Conservation (phyloP, 2,329 filamentous ascomycete genomes). For the Fusarium nelsonii region DNA sequence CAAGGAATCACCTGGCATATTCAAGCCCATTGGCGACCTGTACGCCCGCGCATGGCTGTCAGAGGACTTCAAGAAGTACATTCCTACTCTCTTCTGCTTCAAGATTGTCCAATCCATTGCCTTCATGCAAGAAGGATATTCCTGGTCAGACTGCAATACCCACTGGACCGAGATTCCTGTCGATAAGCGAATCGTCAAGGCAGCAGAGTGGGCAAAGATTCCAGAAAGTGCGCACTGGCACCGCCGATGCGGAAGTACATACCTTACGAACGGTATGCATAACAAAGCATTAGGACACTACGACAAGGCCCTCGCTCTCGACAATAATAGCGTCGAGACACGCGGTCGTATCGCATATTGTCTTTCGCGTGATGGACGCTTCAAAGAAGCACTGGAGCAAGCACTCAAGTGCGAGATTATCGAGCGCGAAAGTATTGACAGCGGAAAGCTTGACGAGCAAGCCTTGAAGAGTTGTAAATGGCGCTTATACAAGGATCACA, state of each 20-base stretch:
- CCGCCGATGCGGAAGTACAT: slow-evolving; percentile 57
- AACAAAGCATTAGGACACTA: slow-evolving; percentile 54
- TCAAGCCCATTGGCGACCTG: slow-evolving; percentile 55
- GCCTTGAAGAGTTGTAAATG: slow-evolving; percentile 51
- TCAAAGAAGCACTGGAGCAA: slow-evolving; percentile 52
- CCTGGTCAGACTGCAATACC: slow-evolving; percentile 53
- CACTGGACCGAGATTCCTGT: slow-evolving; percentile 55
- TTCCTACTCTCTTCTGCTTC: slow-evolving; percentile 58
- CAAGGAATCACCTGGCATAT: slow-evolving; percentile 49
- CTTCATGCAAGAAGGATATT: slow-evolving; percentile 55
- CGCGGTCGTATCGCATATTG: slow-evolving; percentile 58
- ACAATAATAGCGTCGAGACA: slow-evolving; percentile 56
- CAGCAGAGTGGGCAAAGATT: slow-evolving; percentile 54
- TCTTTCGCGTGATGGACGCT: slow-evolving; percentile 53
- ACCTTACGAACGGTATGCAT: slow-evolving; percentile 54
- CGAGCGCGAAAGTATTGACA: slow-evolving; percentile 50
- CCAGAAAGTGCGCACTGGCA: slow-evolving; percentile 55
- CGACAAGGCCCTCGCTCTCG: slow-evolving; percentile 53
- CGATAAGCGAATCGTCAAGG: slow-evolving; percentile 53
- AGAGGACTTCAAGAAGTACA: slow-evolving; percentile 51
- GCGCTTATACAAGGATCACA: slow-evolving; percentile 58
- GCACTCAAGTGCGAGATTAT: slow-evolving; percentile 54
- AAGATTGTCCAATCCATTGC: slow-evolving; percentile 59
- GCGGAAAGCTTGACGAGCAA: slow-evolving; percentile 43
- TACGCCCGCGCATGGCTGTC: slow-evolving; percentile 57